phyloP scores from a whole-genome alignment of 768 basidiomycete genomes.

The Amanita molliuscula region DNA sequence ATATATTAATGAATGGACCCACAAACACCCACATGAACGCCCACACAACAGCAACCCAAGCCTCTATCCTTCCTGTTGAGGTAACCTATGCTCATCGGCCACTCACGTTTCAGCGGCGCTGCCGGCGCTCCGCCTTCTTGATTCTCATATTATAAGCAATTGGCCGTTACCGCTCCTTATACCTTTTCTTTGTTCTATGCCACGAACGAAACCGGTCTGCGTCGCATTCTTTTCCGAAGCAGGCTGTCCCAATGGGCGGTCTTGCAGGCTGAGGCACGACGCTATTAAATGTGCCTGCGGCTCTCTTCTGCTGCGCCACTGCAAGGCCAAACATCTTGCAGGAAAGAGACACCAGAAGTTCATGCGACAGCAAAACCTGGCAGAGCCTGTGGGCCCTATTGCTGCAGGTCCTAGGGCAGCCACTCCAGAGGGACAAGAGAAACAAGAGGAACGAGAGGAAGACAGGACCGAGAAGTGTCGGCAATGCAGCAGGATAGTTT shows the following conservation, averaged over 20 bases:
- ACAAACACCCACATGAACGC: too few species aligned
- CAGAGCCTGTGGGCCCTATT: background rate
- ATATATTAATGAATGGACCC: too few species aligned
- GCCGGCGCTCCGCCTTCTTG: too few species aligned
- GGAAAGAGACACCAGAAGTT: constrained; percentile 20
- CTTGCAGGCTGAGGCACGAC: constrained; percentile 25
- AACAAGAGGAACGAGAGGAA: background rate
- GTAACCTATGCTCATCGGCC: too few species aligned
- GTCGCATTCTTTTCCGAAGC: constrained; percentile 11
- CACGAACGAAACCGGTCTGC: background rate
- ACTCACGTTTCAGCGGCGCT: too few species aligned
- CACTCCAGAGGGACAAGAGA: background rate
- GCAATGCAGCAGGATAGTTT: constrained; percentile 16
- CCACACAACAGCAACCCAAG: too few species aligned
- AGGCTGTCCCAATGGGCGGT: constrained; percentile 17
- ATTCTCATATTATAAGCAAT: background rate
- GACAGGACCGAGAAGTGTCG: constrained; percentile 13
- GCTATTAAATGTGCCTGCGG: constrained; percentile 27
- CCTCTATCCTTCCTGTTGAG: too few species aligned
- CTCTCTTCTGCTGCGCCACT: constrained; percentile 14
- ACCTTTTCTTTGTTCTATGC: background rate
- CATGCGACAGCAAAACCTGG: constrained; percentile 2
- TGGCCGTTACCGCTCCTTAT: background rate
- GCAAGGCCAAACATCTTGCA: constrained; percentile 15
- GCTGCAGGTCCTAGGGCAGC: background rate